Evolutionary conservation across 2,329 filamentous ascomycete species (phyloP).

Genomic region (Aspergillus clavatus): DNA sequence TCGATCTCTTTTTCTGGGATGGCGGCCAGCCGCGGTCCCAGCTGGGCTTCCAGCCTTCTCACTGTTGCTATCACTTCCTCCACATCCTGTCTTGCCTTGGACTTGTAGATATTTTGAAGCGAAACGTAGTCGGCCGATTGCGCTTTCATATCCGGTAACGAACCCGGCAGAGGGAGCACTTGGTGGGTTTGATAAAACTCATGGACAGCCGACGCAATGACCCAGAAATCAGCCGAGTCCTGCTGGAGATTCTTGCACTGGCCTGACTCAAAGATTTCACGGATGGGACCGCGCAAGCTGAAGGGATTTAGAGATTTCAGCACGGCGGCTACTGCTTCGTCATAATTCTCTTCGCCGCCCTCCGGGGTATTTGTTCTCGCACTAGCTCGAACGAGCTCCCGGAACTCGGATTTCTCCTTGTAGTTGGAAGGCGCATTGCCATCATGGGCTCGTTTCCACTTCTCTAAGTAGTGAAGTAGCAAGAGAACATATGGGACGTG

Average conservation of each 20-base stretch:
- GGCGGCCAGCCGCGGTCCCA: conserved; percentile 41
- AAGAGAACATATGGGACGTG: conserved; percentile 85
- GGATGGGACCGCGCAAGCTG: conserved; percentile 63
- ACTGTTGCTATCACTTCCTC: conserved; percentile 67
- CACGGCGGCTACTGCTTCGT: conserved; percentile 83
- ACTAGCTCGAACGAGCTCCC: conserved; percentile 61
- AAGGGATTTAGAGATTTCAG: conserved; percentile 75
- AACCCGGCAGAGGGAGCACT: conserved; percentile 76
- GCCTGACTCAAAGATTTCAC: conserved; percentile 71
- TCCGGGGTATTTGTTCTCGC: conserved; percentile 70
- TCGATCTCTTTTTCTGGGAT: conserved; percentile 74
- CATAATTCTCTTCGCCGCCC: conserved; percentile 93
- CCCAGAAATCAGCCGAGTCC: conserved; percentile 70
- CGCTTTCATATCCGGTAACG: conserved; percentile 96
- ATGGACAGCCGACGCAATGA: conserved; percentile 75
- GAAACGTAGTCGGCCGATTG: conserved; percentile 83
- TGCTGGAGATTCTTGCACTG: conserved; percentile 48
- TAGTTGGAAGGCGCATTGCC: conserved; percentile 68
- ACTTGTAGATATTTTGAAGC: conserved; percentile 89
- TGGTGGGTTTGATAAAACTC: conserved; percentile 69
- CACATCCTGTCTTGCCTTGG: conserved; percentile 73
- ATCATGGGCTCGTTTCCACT: conserved; percentile 69
- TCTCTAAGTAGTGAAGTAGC: conserved; percentile 72
- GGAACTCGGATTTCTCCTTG: conserved; percentile 80
- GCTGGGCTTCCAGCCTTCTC: conserved; percentile 49